Base-by-base conservation (phyloP, 768 basidiomycete genomes). In the Tricholoma saponaceum region DNA sequence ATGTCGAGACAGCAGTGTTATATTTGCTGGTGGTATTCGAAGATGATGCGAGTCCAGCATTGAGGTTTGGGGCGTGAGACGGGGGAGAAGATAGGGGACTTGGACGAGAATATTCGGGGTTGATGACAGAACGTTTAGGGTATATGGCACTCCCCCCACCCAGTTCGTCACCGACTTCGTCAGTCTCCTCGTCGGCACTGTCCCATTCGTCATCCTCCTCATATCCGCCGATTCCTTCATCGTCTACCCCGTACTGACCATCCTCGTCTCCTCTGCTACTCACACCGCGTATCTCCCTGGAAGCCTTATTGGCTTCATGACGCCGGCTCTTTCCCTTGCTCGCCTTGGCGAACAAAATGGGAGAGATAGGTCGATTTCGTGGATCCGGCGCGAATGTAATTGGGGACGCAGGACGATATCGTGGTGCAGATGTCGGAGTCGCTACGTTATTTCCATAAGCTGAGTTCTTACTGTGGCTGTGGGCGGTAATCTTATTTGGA, bases 301-400 rank as follows among this genome's bases (percentile, higher is more conserved):
- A 9, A 4, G n/a, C 7, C 3, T 30, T 50, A 6, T 9, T 30
- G 1, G 47, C 16, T 30, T 28, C n/a, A 10, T 28, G 26, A n/a
- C 16, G 23, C 8, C 12, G 26, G 16, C 16, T 44, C 12, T 41
- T 47, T 23, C 64, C 57, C n/a, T 47, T 41, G 22, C 26, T 57
- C 5, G 32, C 62, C 47, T 69, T 62, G 20, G 76, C 76, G 54
- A 79, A 80, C 39, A 74, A 63, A 59, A 80, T 79, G 33, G 75
- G 80, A 20, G 74, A 79, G 23, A 74, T 71, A 4, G 76, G 76
- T 12, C 77, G 65, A 30, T 66, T 60, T 1, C 70, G 62, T 14
- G 75, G 76, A 49, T 76, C 74, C 1, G 77, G 78, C 0, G 86
- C 87, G 61, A 90, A 91, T 0, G 81, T 84, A 64, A 89, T 89